Percentiles rank a stretch among this genome's conserved stretches.
phyloP scores from a whole-genome alignment of 345 rosid species.

The Gossypium mustelinum region DNA sequence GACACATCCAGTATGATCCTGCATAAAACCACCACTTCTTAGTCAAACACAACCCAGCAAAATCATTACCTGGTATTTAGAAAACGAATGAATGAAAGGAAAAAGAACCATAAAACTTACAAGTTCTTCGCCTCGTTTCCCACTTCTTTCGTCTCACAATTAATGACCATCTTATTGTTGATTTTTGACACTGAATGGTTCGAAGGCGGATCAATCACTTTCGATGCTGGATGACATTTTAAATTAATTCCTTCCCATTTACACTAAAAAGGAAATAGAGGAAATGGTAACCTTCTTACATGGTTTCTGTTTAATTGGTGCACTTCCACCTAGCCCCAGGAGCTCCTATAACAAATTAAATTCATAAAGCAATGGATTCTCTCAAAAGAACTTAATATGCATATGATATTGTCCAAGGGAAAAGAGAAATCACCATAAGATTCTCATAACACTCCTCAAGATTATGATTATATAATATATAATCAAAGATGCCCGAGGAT shows the following conservation, averaged over 20 bases:
- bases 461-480: slow-evolving; percentile 57
- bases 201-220: slow-evolving; percentile 48
- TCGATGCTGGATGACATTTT: slow-evolving; percentile 37
- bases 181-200: slow-evolving; percentile 43
- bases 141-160: slow-evolving; percentile 32
- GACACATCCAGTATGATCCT: slow-evolving; percentile 78
- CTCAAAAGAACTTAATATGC: not conserved
- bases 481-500: slow-evolving; percentile 62
- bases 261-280: not conserved
- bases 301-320: slow-evolving; percentile 37
- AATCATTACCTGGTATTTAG: not conserved
- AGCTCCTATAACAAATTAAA: slow-evolving; percentile 40
- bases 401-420: not conserved
- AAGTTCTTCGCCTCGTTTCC: slow-evolving; percentile 41
- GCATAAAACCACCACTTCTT: slow-evolving; percentile 12
- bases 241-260: slow-evolving; percentile 17
- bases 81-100: too few species aligned
- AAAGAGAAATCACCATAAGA: slow-evolving; percentile 57
- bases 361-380: not conserved
- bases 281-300: slow-evolving; percentile 34
- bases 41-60: too few species aligned
- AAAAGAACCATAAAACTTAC: slow-evolving; percentile 33
- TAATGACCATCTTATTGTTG: slow-evolving; percentile 47
- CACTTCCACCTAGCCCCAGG: slow-evolving; percentile 48
- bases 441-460: slow-evolving; percentile 74